phyloP scores from a whole-genome alignment of 306 rosid genomes.

The Parietaria judaica region DNA sequence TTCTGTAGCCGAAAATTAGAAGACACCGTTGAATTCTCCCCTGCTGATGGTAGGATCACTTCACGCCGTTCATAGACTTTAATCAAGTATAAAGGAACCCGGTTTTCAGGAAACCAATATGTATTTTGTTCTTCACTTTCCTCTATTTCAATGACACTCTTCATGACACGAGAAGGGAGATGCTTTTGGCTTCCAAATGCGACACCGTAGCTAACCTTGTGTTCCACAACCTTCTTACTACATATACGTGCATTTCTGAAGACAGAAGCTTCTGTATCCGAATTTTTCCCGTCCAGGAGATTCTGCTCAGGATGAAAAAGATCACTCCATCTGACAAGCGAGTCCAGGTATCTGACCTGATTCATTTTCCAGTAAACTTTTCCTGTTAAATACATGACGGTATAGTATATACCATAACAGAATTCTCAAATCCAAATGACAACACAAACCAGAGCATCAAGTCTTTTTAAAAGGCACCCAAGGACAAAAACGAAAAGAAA shows the following conservation, averaged over 20 bases:
- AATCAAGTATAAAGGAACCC: conserved; percentile 76
- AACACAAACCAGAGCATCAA: neutral
- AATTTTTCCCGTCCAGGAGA: conserved; percentile 65
- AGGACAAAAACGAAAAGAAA: neutral
- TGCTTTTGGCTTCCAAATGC: conserved; percentile 86
- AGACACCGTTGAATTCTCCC: conserved; percentile 30
- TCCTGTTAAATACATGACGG: conserved; percentile 1
- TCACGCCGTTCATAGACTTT: conserved; percentile 67
- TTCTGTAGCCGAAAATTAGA: conserved; percentile 30
- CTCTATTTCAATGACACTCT: conserved; percentile 64
- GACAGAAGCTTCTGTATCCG: conserved; percentile 80
- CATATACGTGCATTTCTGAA: conserved; percentile 82
- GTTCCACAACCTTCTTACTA: conserved; percentile 52
- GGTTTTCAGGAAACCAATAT: conserved; percentile 80
- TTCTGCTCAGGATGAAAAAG: conserved; percentile 90
- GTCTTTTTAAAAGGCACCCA: no score
- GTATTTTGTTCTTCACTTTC: conserved; percentile 50
- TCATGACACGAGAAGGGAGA: conserved; percentile 89
- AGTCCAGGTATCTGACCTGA: conserved; percentile 89
- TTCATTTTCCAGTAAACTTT: conserved; percentile 27
- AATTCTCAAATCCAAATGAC: conserved; percentile 12
- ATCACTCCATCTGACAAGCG: conserved; percentile 83
- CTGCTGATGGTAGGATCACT: conserved; percentile 21
- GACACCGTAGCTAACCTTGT: conserved; percentile 51
- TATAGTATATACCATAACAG: conserved; percentile 13